Evolutionary conservation across 2,329 filamentous ascomycete species (phyloP).

Genomic region (Beauveria pseudobassiana): DNA sequence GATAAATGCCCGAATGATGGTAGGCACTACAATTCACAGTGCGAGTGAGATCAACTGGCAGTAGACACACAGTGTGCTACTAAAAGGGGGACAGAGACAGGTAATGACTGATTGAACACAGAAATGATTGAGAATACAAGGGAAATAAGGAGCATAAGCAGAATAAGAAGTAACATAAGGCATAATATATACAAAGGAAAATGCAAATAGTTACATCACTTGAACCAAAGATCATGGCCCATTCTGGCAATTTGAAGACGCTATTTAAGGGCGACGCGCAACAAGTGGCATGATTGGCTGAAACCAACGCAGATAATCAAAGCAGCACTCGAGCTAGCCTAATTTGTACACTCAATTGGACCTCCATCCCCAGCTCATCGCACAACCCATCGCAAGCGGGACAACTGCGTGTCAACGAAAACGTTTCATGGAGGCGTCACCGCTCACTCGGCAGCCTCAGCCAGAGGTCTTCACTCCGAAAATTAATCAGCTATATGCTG

Average conservation of each 20-base stretch:
- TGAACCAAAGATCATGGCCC: not conserved
- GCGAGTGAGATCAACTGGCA: no score
- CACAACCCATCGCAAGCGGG: not conserved
- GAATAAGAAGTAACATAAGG: no score
- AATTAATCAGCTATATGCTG: constrained; percentile 82
- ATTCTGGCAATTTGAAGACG: not conserved
- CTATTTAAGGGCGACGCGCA: not conserved
- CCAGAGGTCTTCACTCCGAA: constrained; percentile 92
- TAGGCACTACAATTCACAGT: no score
- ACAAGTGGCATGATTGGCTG: not conserved
- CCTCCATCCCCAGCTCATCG: not conserved
- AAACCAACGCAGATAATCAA: not conserved
- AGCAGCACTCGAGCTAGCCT: not conserved
- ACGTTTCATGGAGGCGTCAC: constrained; percentile 71
- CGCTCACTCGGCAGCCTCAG: constrained; percentile 83
- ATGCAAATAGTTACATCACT: not conserved
- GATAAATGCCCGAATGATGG: no score
- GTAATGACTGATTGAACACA: no score
- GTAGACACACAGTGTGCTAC: no score
- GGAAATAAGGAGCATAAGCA: no score
- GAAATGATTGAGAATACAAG: no score
- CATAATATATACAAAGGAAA: not conserved
- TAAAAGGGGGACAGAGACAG: no score
- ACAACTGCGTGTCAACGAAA: not conserved
- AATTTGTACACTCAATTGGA: not conserved